Percentiles rank a stretch among this genome's conserved stretches.
phyloP scores from a whole-genome alignment of 73 alveolate genomes.

The Stentor coeruleus region DNA sequence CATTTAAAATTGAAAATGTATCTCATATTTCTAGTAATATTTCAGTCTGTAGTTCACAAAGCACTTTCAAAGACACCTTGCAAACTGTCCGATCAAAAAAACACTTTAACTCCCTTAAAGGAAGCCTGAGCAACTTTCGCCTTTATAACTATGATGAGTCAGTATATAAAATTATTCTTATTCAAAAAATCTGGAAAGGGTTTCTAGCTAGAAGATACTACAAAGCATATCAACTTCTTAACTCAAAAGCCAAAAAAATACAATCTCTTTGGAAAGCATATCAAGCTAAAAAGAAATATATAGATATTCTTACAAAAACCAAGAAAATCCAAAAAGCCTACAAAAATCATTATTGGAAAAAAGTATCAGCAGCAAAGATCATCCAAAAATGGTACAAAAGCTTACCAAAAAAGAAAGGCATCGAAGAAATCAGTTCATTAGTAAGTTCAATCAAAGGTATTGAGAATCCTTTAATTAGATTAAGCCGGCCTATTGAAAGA shows the following conservation, averaged over 20 bases:
- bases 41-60: background rate
- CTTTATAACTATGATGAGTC: background rate
- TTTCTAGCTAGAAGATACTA: background rate
- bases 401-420: background rate
- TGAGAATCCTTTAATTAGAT: background rate
- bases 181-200: background rate
- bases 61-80: background rate
- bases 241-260: background rate
- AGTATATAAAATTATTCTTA: background rate
- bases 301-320: background rate
- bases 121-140: background rate
- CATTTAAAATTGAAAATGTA: background rate
- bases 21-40: background rate
- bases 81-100: background rate
- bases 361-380: background rate
- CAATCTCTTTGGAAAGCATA: background rate
- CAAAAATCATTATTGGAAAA: background rate
- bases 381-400: background rate
- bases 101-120: background rate
- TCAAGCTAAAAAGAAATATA: background rate
- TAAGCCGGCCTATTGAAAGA: background rate
- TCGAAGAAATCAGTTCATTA: background rate
- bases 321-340: background rate
- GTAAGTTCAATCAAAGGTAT: background rate
- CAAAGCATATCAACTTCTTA: background rate